Percentiles rank a stretch among this genome's conserved stretches.
These are phyloP conservation scores for Blastocystis sp. DNA, from an alignment of 352 stramenopile genomes.

Conservation along the genomic window DNA sequence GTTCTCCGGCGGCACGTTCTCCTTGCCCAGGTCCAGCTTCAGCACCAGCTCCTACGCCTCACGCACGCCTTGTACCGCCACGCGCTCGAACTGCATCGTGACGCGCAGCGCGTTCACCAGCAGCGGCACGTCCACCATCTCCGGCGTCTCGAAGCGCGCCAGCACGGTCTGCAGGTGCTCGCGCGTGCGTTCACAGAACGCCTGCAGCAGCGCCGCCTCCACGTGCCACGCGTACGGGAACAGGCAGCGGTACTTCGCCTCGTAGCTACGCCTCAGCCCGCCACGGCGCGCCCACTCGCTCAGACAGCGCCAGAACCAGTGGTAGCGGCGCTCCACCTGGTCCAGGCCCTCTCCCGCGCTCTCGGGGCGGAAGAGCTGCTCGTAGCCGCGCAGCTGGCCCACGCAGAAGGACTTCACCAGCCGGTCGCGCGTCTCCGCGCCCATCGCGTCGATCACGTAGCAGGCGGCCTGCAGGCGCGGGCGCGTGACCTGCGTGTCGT, in stretches of 20 bases:
- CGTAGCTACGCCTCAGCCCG: not conserved
- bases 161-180: conserved; percentile 70
- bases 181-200: conserved; percentile 85
- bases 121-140: no score
- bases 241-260: conserved; percentile 82
- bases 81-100: no score
- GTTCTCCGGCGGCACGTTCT: conserved; percentile 71
- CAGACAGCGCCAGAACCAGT: conserved; percentile 82
- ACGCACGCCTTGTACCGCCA: no score
- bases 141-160: conserved; percentile 73
- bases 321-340: conserved; percentile 81
- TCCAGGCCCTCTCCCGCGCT: conserved; percentile 75
- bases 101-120: no score
- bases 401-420: conserved; percentile 80
- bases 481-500: conserved; percentile 70
- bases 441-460: conserved; percentile 83
- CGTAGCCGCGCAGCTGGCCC: conserved; percentile 80
- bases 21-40: conserved; percentile 68
- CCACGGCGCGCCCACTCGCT: conserved; percentile 68
- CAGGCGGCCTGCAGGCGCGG: conserved; percentile 43
- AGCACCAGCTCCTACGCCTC: no score
- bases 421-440: conserved; percentile 74
- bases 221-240: conserved; percentile 94
- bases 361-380: conserved; percentile 74
- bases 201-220: conserved; percentile 84